Percentiles rank a stretch among this genome's conserved stretches.
phyloP scores from a whole-genome alignment of 768 basidiomycete genomes.

The Ramaria rubella region DNA sequence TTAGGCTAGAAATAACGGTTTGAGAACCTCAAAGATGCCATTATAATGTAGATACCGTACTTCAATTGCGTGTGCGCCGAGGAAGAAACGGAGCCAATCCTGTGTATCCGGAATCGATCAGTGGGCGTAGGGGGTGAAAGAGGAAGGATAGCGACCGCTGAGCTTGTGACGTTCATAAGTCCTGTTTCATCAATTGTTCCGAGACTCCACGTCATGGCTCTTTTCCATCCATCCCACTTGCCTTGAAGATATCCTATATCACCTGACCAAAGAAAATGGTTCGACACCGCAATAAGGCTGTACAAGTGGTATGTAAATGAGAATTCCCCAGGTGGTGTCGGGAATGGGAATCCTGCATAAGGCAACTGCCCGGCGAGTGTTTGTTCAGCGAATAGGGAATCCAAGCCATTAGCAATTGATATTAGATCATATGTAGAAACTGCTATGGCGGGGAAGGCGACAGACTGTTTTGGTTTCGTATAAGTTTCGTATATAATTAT shows the following conservation, averaged over 20 bases:
- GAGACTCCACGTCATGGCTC: constrained; percentile 2
- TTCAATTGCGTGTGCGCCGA: constrained; percentile 4
- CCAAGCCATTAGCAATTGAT: constrained; percentile 2
- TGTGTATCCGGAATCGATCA: neutral
- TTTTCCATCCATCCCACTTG: constrained; percentile 8
- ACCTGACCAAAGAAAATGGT: constrained; percentile 6
- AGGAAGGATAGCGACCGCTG: neutral
- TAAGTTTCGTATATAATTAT: neutral
- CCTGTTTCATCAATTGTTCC: constrained; percentile 37
- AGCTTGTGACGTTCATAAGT: constrained; percentile 49
- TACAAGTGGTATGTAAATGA: constrained; percentile 8
- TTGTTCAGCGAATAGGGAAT: constrained; percentile 5
- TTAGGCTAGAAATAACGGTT: neutral
- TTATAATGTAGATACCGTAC: neutral
- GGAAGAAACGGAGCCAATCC: constrained; percentile 7
- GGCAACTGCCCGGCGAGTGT: constrained; percentile 2
- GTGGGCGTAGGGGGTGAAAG: neutral
- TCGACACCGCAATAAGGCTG: neutral
- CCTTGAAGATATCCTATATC: constrained; percentile 3
- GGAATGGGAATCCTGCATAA: constrained; percentile 4
- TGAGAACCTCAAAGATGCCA: neutral
- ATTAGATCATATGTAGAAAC: constrained; percentile 8
- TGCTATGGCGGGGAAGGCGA: constrained; percentile 7
- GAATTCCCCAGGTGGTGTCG: neutral
- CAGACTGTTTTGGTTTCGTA: neutral